Evolutionary conservation across 2,329 filamentous ascomycete genomes (phyloP), one percentile per base, ranked within the genome.

Genomic region (Trichoderma sp.): DNA sequence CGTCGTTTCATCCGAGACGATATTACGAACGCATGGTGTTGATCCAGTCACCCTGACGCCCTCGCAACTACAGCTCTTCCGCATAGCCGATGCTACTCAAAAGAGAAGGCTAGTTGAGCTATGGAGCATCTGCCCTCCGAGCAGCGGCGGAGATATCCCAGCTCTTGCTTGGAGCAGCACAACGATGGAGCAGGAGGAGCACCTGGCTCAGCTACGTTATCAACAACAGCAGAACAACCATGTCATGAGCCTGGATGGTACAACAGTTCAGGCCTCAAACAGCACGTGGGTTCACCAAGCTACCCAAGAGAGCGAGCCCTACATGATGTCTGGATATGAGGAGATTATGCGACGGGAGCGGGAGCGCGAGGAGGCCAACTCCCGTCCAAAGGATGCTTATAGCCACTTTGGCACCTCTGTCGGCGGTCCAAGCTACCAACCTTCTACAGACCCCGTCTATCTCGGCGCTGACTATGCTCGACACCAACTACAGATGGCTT

Each of bases 281-380:
- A 87, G 89, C 31, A 86, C 87, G 69, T 92, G 90, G 89, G 79
- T 86, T 33, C 81, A 82, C 33, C 82, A 79, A 62, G 74, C 78
- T 24, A 84, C 80, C 77, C 83, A 63, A 4, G 87, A 90, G 76
- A 91, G 90, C 53, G 94, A 97, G 83, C 95, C 95, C 0, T 98
- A 98, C 84, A 97, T 98, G 90, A 83, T 90, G 65, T 92, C 91
- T 7, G 95, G 95, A 16, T 98, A 97, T 81, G 93, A 94, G 80
- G 87, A 90, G 80, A 85, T 93, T 75, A 91, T 92, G 75, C 87
- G 88, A 75, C 87, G 90, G 72, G 92, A 94, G 80, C 91, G 92
- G 77, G 89, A 93, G 79, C 81, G 80, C 45, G 78, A 83, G 62
- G 77, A 78, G 56, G 77, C 84, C 75, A 81, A 84, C 71, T 80